A percentile compares a stretch with the other conserved stretches of the same genome.
Conservation (phyloP, 345 rosid species). For the Sonneratia alba region DNA sequence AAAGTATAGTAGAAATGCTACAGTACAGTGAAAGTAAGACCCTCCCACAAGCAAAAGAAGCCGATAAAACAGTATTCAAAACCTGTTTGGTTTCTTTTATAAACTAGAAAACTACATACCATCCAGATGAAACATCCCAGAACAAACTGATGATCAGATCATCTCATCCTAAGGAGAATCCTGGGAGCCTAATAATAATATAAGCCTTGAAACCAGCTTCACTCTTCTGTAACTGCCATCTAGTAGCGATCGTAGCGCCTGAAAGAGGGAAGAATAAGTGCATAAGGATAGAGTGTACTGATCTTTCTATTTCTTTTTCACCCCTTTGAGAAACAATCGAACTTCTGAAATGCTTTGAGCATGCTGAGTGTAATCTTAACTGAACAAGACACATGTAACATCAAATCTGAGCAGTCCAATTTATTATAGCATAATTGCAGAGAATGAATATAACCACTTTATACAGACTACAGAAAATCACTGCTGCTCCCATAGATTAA, state of each 20-base stretch:
- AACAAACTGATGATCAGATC: background rate
- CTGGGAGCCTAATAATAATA: background rate
- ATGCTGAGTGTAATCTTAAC: no score
- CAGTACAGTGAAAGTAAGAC: background rate
- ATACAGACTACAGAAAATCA: no score
- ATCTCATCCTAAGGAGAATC: background rate
- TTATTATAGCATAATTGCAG: no score
- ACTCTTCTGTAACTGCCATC: background rate
- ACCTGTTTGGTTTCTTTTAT: background rate
- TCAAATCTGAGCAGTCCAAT: no score
- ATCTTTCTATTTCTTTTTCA: background rate
- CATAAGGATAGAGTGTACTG: background rate
- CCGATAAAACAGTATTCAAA: background rate
- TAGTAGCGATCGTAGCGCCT: constrained; percentile 47
- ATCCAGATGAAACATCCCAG: background rate
- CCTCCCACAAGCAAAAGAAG: background rate
- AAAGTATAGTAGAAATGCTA: background rate
- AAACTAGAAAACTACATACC: background rate
- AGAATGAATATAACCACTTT: no score
- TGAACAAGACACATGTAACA: background rate
- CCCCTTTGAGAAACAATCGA: background rate
- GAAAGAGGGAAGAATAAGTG: constrained; percentile 3
- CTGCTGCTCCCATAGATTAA: no score
- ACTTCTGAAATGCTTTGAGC: no score
- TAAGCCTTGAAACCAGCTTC: background rate